Evolutionary conservation across 1,284 basidiomycete species (phyloP), one percentile per base, ranked within the genome.

Genomic region (Mycena citricolor): DNA sequence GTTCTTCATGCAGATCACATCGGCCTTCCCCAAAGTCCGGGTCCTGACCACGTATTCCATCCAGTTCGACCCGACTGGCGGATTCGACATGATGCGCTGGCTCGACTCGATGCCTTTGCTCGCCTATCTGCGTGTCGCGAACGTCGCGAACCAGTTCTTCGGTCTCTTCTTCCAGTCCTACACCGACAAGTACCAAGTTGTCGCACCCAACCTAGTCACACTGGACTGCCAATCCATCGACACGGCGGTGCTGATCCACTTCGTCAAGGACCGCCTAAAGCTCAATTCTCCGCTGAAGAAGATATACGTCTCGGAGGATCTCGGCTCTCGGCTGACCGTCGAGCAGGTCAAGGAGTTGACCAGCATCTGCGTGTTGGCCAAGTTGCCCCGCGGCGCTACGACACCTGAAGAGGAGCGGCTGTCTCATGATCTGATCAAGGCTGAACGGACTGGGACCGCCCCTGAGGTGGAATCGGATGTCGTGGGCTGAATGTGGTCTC

Each of bases 81-180:
- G 53, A 38, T 44, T 51, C 25, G 50, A 58, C 23, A 56, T 79
- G 49, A 61, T 76, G 31, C 65, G 64, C 33, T 78, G 73, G 70
- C 57, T 83, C 29, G 60, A 70, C 32, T 71, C 77, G 16, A 76
- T 83, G 70, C 77, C 78, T 11, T 57, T 64, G 19, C 57, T 84
- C 23, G 62, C 57, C 37, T 76, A 74, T 56, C 61, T 81, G 24
- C 74, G 76, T 24, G 48, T 80, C 22, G 67, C 69, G 22, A 59
- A 61, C 36, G 53, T 74, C 43, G 60, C 60, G 28, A 32, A 59
- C 26, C 53, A 62, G 21, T 52, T 80, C 30, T 63, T 80, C 38
- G 57, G 68, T 2, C 52, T 65, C 12, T 74, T 84, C 51, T 55
- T 68, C 37, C 38, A 29, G 8, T 61, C 62, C 37, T 65, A 77